These are phyloP conservation scores for Coniella lustricola DNA, from an alignment of 2,329 filamentous ascomycete genomes.

Conservation along the genomic window DNA sequence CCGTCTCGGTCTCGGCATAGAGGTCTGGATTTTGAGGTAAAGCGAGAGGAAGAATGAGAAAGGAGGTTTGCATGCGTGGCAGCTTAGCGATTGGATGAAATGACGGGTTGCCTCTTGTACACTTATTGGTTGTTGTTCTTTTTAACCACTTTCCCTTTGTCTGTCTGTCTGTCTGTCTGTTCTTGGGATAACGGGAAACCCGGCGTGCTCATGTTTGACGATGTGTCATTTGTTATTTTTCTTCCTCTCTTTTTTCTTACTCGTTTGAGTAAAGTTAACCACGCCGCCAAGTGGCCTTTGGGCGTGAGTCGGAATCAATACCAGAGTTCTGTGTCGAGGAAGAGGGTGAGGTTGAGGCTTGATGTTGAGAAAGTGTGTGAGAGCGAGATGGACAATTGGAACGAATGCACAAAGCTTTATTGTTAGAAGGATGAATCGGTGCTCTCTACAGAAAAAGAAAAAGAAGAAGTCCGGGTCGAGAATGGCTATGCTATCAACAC, in stretches of 20 bases:
- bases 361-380: too few relatives aligned
- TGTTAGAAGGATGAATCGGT: too few relatives aligned
- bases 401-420: too few relatives aligned
- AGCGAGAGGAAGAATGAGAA: not conserved
- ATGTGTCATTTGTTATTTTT: not conserved
- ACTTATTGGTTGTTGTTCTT: constrained; percentile 3
- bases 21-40: not conserved
- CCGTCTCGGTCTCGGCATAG: constrained; percentile 15
- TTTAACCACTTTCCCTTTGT: too few relatives aligned
- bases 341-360: not conserved
- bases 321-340: constrained; percentile 6
- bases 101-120: constrained; percentile 12
- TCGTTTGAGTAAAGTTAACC: too few relatives aligned
- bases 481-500: too few relatives aligned
- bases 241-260: constrained; percentile 5
- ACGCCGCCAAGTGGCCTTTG: constrained; percentile 16
- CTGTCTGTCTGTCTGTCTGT: not conserved
- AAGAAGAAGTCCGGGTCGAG: too few relatives aligned
- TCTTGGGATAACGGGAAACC: too few relatives aligned
- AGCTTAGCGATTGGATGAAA: not conserved
- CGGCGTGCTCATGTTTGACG: not conserved
- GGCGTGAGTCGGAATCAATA: constrained; percentile 13
- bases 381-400: too few relatives aligned
- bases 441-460: too few relatives aligned
- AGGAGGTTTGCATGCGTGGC: too few relatives aligned